Evolutionary conservation across 2,329 filamentous ascomycete species (phyloP), one percentile per base, ranked within the genome.

Genomic region (Colletotrichum melonis): DNA sequence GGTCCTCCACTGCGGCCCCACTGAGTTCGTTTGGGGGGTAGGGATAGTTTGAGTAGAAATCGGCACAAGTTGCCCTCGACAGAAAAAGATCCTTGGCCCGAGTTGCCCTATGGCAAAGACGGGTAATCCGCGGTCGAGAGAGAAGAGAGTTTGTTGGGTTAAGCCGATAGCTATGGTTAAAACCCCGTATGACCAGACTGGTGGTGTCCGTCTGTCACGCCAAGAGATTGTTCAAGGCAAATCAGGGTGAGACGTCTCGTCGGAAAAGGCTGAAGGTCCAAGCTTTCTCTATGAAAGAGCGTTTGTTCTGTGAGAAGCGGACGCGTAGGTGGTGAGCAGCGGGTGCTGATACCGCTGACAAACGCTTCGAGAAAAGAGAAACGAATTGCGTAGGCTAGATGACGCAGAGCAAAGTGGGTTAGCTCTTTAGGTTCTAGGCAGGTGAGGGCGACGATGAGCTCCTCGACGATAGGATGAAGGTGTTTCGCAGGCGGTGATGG

Each of bases 241-340:
- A 30, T 60, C 62, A 56, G 56, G n/a, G 67, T 73, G 71, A 73
- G 71, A 73, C 71, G 70, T 73, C 67, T 65, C 70, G 67, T 22
- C 67, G 56, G 46, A 46, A 49, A 59, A 55, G 52, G 28, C 30
- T 14, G 38, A 42, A 22, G 65, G 70, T 14, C 60, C 58, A 60
- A 69, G 42, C 55, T 73, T 64, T 62, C 22, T 30, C 16, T 30
- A 28, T 24, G 28, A 14, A n/a, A n/a, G 30, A 32, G 46, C 60
- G 54, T 46, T 67, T 62, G 63, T 26, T n/a, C n/a, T 42, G 55
- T 30, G 5, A 16, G 42, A 26, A 42, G 46, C 26, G 42, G 42
- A 32, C 30, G 52, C 59, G 19, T 42, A 26, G 63, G 4, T 49
- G 6, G 19, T 49, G 42, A 49, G 63, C 38, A 24, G 54, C 12